Percentiles rank a stretch among this genome's conserved stretches.
These are phyloP conservation scores for Auricularia cornea DNA, from an alignment of 768 basidiomycete species.

Conservation along the genomic window DNA sequence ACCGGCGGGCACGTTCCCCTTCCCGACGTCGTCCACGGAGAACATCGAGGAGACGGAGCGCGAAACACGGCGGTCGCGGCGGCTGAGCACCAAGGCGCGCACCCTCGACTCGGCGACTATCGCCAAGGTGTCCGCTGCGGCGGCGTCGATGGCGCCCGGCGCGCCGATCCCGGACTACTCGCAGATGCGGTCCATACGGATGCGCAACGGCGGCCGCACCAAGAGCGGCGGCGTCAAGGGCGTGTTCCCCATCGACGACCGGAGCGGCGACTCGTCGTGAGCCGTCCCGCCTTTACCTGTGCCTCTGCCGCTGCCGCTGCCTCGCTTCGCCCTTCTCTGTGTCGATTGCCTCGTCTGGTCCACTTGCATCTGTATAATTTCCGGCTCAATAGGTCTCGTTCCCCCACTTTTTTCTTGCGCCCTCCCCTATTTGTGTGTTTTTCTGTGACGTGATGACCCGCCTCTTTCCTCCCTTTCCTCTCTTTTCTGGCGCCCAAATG, in stretches of 20 bases:
- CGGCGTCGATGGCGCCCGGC: background rate
- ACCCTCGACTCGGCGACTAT: background rate
- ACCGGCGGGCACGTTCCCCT: slow-evolving; percentile 35
- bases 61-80: slow-evolving; percentile 10
- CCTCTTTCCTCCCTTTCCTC: too few relatives aligned
- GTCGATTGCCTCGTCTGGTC: too few relatives aligned
- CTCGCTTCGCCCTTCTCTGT: too few relatives aligned
- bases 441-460: too few relatives aligned
- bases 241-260: slow-evolving; percentile 23
- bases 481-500: too few relatives aligned
- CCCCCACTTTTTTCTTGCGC: too few relatives aligned
- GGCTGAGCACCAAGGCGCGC: background rate
- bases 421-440: too few relatives aligned
- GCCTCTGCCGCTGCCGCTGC: too few relatives aligned
- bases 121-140: background rate
- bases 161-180: slow-evolving; percentile 19
- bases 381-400: too few relatives aligned
- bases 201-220: slow-evolving; percentile 72
- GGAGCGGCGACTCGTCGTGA: slow-evolving; percentile 1
- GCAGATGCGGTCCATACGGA: slow-evolving; percentile 67
- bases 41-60: slow-evolving; percentile 1
- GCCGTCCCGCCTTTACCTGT: too few relatives aligned
- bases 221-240: slow-evolving; percentile 83
- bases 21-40: slow-evolving; percentile 36
- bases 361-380: too few relatives aligned